Percentiles rank a stretch among this genome's conserved stretches.
Conservation (phyloP, 192 early-diverging fungal species). For the Backusella tarrabulga region DNA sequence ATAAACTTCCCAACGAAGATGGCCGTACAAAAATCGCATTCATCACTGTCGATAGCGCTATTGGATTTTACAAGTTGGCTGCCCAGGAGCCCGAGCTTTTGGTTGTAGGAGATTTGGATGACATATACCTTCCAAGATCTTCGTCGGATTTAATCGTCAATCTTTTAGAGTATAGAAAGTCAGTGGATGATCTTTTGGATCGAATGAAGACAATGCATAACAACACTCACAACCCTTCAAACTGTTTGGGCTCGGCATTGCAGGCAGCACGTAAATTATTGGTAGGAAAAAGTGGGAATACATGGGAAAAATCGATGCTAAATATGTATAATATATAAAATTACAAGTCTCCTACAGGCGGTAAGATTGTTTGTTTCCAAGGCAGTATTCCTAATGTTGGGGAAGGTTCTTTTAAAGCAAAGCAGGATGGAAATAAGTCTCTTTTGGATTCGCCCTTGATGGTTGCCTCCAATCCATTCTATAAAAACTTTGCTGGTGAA, state of each 20-base stretch:
- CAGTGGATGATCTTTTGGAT: conserved; percentile 85
- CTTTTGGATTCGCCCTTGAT: conserved; percentile 87
- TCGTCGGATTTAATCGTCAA: conserved; percentile 23
- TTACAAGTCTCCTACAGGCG: conserved; percentile 67
- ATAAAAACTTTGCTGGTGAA: conserved; percentile 82
- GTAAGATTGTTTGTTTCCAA: conserved; percentile 88
- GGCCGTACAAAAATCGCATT: conserved; percentile 73
- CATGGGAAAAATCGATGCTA: not conserved
- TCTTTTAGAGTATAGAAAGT: conserved; percentile 39
- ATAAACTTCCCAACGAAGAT: conserved; percentile 43
- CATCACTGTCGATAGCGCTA: conserved; percentile 83
- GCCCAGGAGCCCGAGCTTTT: conserved; percentile 93
- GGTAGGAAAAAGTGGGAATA: conserved; percentile 34
- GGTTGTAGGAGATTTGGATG: conserved; percentile 85
- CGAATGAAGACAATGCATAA: conserved; percentile 80
- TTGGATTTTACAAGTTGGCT: conserved; percentile 91
- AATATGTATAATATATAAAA: not conserved
- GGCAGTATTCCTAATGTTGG: conserved; percentile 82
- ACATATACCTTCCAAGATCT: conserved; percentile 83
- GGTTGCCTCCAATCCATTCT: conserved; percentile 84
- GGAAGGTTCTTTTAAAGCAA: conserved; percentile 81
- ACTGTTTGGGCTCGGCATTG: conserved; percentile 82
- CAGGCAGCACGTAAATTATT: conserved; percentile 78
- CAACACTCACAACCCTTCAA: conserved; percentile 68
- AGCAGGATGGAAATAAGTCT: conserved; percentile 81